Evolutionary conservation across 129 eudicot species (phyloP).

Genomic region (Ambrosia artemisiifolia): DNA sequence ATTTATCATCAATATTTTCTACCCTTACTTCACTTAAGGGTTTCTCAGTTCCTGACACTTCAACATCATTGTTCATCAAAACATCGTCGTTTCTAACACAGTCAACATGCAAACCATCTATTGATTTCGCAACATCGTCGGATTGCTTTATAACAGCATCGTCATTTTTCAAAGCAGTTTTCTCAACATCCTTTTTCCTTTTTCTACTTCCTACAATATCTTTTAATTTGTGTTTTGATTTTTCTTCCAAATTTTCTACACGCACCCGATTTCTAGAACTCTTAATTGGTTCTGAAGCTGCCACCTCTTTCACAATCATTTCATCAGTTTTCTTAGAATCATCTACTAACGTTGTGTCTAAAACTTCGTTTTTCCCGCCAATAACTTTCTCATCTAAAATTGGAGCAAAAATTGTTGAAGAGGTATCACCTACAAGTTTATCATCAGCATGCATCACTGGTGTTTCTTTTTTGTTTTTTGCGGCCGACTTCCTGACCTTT

Average conservation of each 20-base stretch:
- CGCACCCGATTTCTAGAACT: background rate
- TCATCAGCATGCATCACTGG: conserved; percentile 20
- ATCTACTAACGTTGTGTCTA: background rate
- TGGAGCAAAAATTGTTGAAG: conserved; percentile 12
- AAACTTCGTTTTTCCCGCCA: conserved; percentile 12
- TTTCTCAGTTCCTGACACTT: background rate
- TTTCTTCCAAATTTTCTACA: conserved; percentile 11
- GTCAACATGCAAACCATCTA: conserved; percentile 5
- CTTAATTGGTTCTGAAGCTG: conserved; percentile 9
- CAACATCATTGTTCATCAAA: conserved; percentile 10
- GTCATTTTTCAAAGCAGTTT: conserved; percentile 20
- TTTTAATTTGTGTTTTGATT: background rate
- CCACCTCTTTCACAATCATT: conserved; percentile 17
- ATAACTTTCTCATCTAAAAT: conserved; percentile 15
- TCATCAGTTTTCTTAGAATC: conserved; percentile 16
- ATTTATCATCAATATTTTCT: background rate
- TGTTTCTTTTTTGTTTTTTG: conserved; percentile 14
- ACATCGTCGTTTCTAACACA: conserved; percentile 1
- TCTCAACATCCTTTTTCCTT: conserved; percentile 23
- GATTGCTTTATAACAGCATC: conserved; percentile 14
- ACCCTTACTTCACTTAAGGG: conserved; percentile 1
- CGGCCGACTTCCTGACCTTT: conserved; percentile 22
- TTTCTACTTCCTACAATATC: conserved; percentile 11
- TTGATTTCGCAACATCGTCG: background rate
- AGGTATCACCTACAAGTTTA: conserved; percentile 1